A percentile compares a stretch with the other conserved stretches of the same genome.
These are phyloP conservation scores for Rostrohypoxylon terebratum DNA, from an alignment of 495 filamentous ascomycete species.

Conservation along the genomic window DNA sequence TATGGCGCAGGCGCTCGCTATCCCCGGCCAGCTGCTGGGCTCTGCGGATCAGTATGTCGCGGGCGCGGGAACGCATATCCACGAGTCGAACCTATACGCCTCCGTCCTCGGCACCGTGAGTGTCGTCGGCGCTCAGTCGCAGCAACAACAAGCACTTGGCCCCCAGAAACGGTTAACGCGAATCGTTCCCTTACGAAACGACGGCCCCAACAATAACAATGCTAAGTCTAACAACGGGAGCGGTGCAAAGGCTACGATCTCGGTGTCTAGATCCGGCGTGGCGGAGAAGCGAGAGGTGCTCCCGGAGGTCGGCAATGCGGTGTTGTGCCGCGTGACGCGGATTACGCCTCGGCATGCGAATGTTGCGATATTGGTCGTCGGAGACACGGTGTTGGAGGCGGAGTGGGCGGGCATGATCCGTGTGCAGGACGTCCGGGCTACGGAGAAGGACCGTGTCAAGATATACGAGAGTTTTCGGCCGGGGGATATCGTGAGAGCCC, in stretches of 20 bases:
- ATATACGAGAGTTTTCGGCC: conserved; percentile 92
- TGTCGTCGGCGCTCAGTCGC: conserved; percentile 48
- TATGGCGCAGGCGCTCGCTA: conserved; percentile 52
- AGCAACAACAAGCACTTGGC: conserved; percentile 61
- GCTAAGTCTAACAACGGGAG: conserved; percentile 19
- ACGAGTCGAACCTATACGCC: conserved; percentile 75
- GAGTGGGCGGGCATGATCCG: conserved; percentile 73
- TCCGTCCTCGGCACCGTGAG: conserved; percentile 74
- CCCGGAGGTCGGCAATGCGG: conserved; percentile 80
- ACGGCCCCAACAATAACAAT: not conserved
- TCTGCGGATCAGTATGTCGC: conserved; percentile 70
- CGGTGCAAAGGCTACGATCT: conserved; percentile 51
- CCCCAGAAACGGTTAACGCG: conserved; percentile 69
- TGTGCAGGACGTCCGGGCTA: conserved; percentile 90
- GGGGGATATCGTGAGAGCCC: conserved; percentile 90
- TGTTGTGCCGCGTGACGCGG: conserved; percentile 86
- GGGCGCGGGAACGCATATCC: conserved; percentile 85
- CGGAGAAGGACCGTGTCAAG: conserved; percentile 94
- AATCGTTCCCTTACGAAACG: conserved; percentile 53
- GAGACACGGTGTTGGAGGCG: conserved; percentile 70
- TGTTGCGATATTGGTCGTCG: conserved; percentile 82
- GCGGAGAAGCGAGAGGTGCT: conserved; percentile 73
- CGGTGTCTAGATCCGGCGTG: conserved; percentile 51
- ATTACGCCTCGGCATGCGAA: conserved; percentile 85
- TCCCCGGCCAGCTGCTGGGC: conserved; percentile 84